Percentiles rank a stretch among this genome's conserved stretches.
Conservation (phyloP, 1,284 basidiomycete species). For the Xerocomus amazonicus region DNA sequence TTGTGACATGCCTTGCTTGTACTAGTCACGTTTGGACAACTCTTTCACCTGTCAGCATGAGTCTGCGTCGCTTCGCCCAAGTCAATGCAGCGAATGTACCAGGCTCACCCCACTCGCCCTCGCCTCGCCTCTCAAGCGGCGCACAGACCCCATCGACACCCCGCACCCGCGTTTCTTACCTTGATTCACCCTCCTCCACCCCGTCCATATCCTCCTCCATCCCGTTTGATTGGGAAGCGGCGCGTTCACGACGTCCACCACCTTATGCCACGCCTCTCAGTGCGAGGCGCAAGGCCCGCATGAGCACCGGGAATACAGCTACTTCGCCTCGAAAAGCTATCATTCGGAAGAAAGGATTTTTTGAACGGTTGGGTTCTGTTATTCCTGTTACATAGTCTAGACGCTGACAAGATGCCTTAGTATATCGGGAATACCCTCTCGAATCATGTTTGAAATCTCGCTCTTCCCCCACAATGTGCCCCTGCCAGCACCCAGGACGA, state of each 20-base stretch:
- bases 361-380: constrained; percentile 48
- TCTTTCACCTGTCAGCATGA: constrained; percentile 35
- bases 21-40: constrained; percentile 15
- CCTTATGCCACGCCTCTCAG: constrained; percentile 62
- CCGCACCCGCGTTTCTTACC: constrained; percentile 39
- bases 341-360: constrained; percentile 53
- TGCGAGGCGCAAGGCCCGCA: constrained; percentile 41
- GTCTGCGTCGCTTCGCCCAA: constrained; percentile 52
- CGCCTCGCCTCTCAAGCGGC: constrained; percentile 32
- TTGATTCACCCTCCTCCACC: constrained; percentile 55
- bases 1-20: constrained; percentile 18
- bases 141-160: constrained; percentile 39
- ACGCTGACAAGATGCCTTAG: constrained; percentile 31
- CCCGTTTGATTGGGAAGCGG: constrained; percentile 83
- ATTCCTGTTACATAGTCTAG: neutral
- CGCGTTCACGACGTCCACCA: constrained; percentile 56
- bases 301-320: constrained; percentile 38
- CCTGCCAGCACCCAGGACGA: constrained; percentile 59
- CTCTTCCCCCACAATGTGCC: constrained; percentile 75
- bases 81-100: constrained; percentile 37
- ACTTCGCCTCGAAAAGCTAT: constrained; percentile 48
- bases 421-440: constrained; percentile 59
- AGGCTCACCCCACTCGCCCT: constrained; percentile 29
- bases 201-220: constrained; percentile 67
- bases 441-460: constrained; percentile 66